Conservation (phyloP, 169 alveolate genomes). For the Eimeria maxima region DNA sequence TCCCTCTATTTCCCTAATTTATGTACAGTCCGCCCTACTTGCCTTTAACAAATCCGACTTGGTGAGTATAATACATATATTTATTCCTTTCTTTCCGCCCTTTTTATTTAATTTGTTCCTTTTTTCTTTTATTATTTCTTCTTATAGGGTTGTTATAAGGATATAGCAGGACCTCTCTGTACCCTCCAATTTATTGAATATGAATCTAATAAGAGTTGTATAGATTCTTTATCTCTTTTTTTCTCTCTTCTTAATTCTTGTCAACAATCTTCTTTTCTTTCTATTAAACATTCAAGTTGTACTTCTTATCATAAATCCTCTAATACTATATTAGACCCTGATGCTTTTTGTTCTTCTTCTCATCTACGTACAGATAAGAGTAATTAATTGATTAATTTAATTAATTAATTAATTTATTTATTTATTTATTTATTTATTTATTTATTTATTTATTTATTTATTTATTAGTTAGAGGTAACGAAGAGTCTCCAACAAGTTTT, state of each 20-base stretch:
- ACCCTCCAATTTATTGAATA: constrained; percentile 65
- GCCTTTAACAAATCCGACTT: neutral
- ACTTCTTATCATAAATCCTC: constrained; percentile 19
- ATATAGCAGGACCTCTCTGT: constrained; percentile 67
- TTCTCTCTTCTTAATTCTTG: constrained; percentile 50
- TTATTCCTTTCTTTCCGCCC: neutral
- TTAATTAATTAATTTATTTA: too few species aligned
- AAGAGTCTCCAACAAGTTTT: neutral
- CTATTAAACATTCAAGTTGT: constrained; percentile 67
- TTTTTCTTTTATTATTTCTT: too few species aligned
- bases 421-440: neutral
- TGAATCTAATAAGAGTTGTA: constrained; percentile 41
- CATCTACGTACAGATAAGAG: constrained; percentile 58
- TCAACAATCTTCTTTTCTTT: constrained; percentile 27
- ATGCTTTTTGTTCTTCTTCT: constrained; percentile 61
- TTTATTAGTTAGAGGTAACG: neutral
- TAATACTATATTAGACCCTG: constrained; percentile 71
- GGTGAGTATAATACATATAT: neutral
- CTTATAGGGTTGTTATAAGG: constrained; percentile 56
- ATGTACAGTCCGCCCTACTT: neutral
- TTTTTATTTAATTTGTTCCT: too few species aligned
- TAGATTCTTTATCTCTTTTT: constrained; percentile 25
- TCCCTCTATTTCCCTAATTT: neutral
- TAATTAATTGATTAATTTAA: constrained; percentile 3
- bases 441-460: neutral